Percentiles rank a stretch among this genome's conserved stretches.
Conservation (phyloP, 2,329 filamentous ascomycete genomes). For the Rhytidhysteron rufulum region DNA sequence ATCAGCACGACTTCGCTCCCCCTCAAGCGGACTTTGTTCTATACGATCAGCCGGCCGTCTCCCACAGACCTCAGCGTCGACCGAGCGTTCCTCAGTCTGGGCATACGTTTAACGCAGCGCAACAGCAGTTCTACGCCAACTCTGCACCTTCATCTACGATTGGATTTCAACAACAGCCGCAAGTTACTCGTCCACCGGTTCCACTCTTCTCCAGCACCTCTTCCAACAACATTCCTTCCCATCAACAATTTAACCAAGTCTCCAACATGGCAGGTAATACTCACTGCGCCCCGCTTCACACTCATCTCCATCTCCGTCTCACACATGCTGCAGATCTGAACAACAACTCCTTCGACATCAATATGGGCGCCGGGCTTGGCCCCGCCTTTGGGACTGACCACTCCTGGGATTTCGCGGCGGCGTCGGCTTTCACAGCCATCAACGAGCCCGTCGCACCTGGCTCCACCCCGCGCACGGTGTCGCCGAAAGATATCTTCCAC, state of each 20-base stretch:
- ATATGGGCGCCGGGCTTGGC: conserved; percentile 45
- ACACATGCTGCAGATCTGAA: conserved; percentile 32
- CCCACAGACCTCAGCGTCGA: conserved; percentile 45
- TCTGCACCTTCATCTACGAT: conserved; percentile 60
- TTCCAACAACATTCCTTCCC: conserved; percentile 50
- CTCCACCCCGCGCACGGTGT: conserved; percentile 60
- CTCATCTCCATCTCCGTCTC: conserved; percentile 16
- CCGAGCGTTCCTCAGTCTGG: conserved; percentile 52
- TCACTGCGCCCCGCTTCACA: conserved; percentile 9
- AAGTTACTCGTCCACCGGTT: conserved; percentile 59
- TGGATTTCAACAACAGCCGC: conserved; percentile 49
- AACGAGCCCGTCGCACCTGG: conserved; percentile 39
- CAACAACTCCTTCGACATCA: conserved; percentile 42
- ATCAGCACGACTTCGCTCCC: conserved; percentile 41
- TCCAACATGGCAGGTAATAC: conserved; percentile 37
- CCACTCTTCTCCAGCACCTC: conserved; percentile 64
- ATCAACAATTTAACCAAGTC: conserved; percentile 35
- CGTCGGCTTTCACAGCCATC: conserved; percentile 41
- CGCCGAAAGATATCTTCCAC: conserved; percentile 75
- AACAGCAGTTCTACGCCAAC: conserved; percentile 64
- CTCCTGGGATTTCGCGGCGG: conserved; percentile 24
- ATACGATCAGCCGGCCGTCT: conserved; percentile 54
- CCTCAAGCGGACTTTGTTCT: conserved; percentile 74
- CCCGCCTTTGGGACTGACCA: conserved; percentile 36
- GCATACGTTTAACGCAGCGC: conserved; percentile 56